Base-by-base conservation (phyloP, 257 asterid genomes). In the Lavandula angustifolia region DNA sequence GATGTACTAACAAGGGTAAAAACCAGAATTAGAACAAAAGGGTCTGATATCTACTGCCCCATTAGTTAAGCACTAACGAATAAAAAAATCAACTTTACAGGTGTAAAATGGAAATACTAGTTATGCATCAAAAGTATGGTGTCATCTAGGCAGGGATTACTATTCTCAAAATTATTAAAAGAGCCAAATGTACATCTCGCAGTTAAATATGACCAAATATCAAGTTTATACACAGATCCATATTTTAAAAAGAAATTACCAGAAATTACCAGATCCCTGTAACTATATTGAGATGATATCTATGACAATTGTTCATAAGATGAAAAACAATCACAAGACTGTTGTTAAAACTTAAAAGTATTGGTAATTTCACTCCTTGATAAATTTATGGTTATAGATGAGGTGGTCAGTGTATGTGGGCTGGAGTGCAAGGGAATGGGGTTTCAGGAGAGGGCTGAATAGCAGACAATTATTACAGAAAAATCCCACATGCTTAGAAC, bases 231-330 rank as follows among this genome's bases (percentile, higher is more conserved):
- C 37, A 6, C 6, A 22, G 37, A 33, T 6, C 37, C 37, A 33
- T 40, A 40, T 40, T 8, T 40, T 40, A 7, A 11, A 8, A 40
- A 37, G 41, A 37, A 40, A 12, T 40, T 40, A 7, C 10, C 1
- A 40, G 10, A 3, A 8, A 8, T 0, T 40, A 7, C 4, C 13
- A 40, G 12, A 31, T 27, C 40, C 40, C 38, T 53, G 52, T 14
- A 31, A 53, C 27, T 53, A 52, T 64, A 27, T 17, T 10, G 29
- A 16, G 49, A 46, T 44, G 57, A 67, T 66, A 6, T 5, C 34
- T 64, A 14, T 64, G n/a, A 49, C n/a, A 57, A 33, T 54, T 56
- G 56, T 34, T 34, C 55, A 12, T 47, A 44, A 56, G 13, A 57
- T 33, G 37, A 8, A 40, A 27, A 12, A 12, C 9, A 22, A 64